Evolutionary conservation across 768 basidiomycete genomes (phyloP), one percentile per base, ranked within the genome.

Genomic region (Lyophyllum shimeji): DNA sequence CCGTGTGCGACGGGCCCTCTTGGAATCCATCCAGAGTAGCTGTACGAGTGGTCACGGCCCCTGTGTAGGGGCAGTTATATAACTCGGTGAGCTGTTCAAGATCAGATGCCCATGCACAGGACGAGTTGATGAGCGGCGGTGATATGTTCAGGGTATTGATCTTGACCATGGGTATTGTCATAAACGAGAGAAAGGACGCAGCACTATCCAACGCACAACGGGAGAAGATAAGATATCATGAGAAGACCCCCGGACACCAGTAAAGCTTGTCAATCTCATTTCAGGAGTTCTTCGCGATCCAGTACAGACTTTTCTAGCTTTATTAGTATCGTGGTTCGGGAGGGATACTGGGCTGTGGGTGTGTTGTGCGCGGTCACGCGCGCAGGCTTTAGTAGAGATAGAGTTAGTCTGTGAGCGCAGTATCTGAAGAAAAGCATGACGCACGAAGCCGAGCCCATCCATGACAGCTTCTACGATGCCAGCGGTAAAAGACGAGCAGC

Each of bases 381-480:
- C 8, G 96, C 94, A 25, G 97, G 96, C 96, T 98, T 65, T 46
- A 54, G 15, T 9, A 21, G 58, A 43, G 56, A 63, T 62, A 60
- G 23, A 29, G 21, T 42, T 24, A 50, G 31, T 42, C 11, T 37
- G 53, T 50, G 7, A 47, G 44, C 24, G 21, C 44, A 43, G 18
- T 23, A 6, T 17, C 45, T 13, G 42, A 15, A 45, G 45, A 45
- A 31, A 17, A 43, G 18, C 25, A 31, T 27, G n/a, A 84, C 93
- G 66, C 67, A 97, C 95, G 63, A 98, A 94, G 56, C 93, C 92
- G 23, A 96, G 78, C 1, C 94, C 95, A 68, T 98, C 95, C 60
- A 98, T 77, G 15, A 96, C 93, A 11, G 95, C 97, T 73, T 99
- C 97, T 12, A 99, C 96, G 47, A 99, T 87, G 1, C 97, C 97